phyloP scores from a whole-genome alignment of 1,284 basidiomycete genomes.

The Amylostereum areolatum region DNA sequence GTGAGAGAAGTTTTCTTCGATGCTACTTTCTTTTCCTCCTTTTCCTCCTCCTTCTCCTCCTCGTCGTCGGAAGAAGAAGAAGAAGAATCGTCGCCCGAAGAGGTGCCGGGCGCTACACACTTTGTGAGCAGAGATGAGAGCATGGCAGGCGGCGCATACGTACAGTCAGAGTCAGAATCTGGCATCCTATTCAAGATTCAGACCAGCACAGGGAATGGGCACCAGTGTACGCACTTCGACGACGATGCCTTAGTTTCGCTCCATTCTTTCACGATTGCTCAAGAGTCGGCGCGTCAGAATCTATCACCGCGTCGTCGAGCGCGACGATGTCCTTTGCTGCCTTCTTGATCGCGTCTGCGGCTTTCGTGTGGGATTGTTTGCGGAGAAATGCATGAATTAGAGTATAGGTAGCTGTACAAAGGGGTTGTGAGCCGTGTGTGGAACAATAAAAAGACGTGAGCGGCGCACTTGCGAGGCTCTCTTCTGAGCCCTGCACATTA shows the following conservation, averaged over 20 bases:
- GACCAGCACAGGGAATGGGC: too few relatives aligned
- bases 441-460: not conserved
- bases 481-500: not conserved
- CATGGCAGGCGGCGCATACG: slow-evolving; percentile 8
- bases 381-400: slow-evolving; percentile 68
- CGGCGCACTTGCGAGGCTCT: not conserved
- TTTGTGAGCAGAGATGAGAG: too few relatives aligned
- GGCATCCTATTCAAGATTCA: too few relatives aligned
- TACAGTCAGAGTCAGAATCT: slow-evolving; percentile 25
- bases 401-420: slow-evolving; percentile 55
- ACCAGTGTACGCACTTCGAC: too few relatives aligned
- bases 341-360: slow-evolving; percentile 47
- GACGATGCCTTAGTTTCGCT: slow-evolving; percentile 25
- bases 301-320: slow-evolving; percentile 43
- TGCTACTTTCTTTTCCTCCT: not conserved
- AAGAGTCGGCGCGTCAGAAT: slow-evolving; percentile 43
- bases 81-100: not conserved
- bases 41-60: slow-evolving; percentile 1
- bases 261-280: slow-evolving; percentile 62
- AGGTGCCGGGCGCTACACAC: not conserved
- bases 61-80: slow-evolving; percentile 5
- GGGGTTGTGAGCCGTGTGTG: not conserved
- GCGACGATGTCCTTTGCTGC: slow-evolving; percentile 55
- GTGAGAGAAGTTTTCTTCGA: not conserved
- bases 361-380: slow-evolving; percentile 56